Evolutionary conservation across 2,329 filamentous ascomycete species (phyloP).

Genomic region (Trichoderma afroharzianum): DNA sequence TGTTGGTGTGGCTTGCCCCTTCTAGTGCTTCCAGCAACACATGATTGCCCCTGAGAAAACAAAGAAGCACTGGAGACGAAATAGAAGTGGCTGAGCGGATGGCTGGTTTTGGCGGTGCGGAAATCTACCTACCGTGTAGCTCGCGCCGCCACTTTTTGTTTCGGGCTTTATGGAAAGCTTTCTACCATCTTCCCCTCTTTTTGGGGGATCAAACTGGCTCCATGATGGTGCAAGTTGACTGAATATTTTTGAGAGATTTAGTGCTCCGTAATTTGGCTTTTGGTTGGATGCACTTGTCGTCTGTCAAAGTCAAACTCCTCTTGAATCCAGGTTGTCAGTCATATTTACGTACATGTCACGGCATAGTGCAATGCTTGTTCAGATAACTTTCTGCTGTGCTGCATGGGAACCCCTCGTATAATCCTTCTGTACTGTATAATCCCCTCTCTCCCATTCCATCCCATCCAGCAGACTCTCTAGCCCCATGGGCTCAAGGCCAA

Average conservation of each 20-base stretch:
- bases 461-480: not conserved
- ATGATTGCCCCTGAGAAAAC: not conserved
- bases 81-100: conserved; percentile 3
- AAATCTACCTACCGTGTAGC: not conserved
- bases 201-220: not conserved
- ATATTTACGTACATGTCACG: not conserved
- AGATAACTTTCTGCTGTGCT: not conserved
- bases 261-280: not conserved
- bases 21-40: not conserved
- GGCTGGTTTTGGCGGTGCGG: not conserved
- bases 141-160: not conserved
- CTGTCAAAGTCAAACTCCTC: not conserved
- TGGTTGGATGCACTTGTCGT: not conserved
- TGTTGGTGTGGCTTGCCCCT: not conserved
- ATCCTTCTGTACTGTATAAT: not conserved
- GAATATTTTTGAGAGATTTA: not conserved
- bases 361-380: no score
- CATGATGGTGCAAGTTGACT: not conserved
- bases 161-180: not conserved
- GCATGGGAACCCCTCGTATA: not conserved
- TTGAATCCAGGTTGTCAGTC: not conserved
- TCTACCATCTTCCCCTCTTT: not conserved
- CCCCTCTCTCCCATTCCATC: not conserved
- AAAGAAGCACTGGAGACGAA: not conserved
- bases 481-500: not conserved